Percentiles rank a stretch among this genome's conserved stretches.
Evolutionary conservation across 2,329 filamentous ascomycete species (phyloP).

Genomic region (Ophiocordyceps camponoti-rufipedis): DNA sequence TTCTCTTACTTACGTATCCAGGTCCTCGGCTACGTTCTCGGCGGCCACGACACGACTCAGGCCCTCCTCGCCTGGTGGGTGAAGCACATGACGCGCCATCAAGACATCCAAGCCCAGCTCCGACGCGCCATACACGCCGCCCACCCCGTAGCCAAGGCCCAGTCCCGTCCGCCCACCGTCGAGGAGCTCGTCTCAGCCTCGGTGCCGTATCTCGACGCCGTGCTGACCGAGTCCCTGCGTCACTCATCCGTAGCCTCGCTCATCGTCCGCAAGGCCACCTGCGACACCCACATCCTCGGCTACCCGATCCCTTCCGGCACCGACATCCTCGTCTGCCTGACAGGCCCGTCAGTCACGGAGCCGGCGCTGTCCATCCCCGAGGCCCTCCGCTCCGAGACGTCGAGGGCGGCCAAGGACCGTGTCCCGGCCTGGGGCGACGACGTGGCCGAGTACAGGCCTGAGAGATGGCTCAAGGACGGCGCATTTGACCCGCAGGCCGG

Average conservation of each 20-base stretch:
- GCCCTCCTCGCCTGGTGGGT: constrained; percentile 12
- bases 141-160: constrained; percentile 5
- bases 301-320: constrained; percentile 16
- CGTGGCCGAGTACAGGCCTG: constrained; percentile 14
- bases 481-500: constrained; percentile 16
- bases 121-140: constrained; percentile 8
- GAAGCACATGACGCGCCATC: constrained; percentile 9
- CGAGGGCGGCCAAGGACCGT: constrained; percentile 7
- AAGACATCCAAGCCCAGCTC: constrained; percentile 8
- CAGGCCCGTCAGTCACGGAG: constrained; percentile 11
- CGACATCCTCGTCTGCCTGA: constrained; percentile 10
- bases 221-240: constrained; percentile 18
- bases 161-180: constrained; percentile 10
- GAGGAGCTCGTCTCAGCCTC: constrained; percentile 10
- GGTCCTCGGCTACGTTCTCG: constrained; percentile 12
- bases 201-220: constrained; percentile 18
- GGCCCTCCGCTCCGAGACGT: constrained; percentile 8
- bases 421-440: constrained; percentile 14
- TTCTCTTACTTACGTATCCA: constrained; percentile 1
- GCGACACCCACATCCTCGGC: constrained; percentile 16
- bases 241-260: constrained; percentile 11
- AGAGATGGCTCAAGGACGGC: constrained; percentile 16
- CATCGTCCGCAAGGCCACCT: constrained; percentile 11
- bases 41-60: constrained; percentile 12
- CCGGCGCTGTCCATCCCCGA: constrained; percentile 12